Base-by-base conservation (phyloP, 2,329 filamentous ascomycete genomes). In the Shiraia sp. region DNA sequence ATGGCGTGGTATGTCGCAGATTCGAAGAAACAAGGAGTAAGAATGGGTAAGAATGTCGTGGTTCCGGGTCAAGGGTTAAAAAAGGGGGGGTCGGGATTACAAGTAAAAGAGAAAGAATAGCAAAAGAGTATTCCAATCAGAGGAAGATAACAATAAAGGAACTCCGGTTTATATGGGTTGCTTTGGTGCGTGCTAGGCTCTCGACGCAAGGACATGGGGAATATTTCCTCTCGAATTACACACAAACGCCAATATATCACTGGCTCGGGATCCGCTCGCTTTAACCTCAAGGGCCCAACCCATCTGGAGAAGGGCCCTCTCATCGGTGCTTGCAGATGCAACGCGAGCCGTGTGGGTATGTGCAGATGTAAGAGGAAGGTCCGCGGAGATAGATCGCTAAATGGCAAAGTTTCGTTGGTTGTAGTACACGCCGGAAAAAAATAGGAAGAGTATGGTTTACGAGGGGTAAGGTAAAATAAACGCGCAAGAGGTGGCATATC, bases 321-420 rank as follows among this genome's bases (percentile, higher is more conserved):
- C 70, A 61, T 72, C 67, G 69, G 70, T 72, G 59, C 68, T 69
- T 54, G 35, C 42, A 31, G 36, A 36, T 14, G 26, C 29, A 16
- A 15, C 17, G 14, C n/a, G n/a, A n/a, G n/a, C n/a, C n/a, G n/a
- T n/a, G n/a, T n/a, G n/a, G 32, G 49, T 51, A 58, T 42, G 49
- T 36, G 31, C 33, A 17, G 28, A 48, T 52, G 49, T 47, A 49
- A 53, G 10, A 31, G 28, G 27, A 32, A 17, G 45, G 59, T 61
- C 57, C 62, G 65, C 65, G 65, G 65, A 69, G 65, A 67, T 62
- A 49, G 59, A 60, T 66, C 57, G 63, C 63, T 68, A 55, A 58
- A 63, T 58, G 56, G 59, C 61, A 62, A 47, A 56, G 47, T 44
- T 51, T 36, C n/a, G n/a, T n/a, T n/a, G 47, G 51, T 65, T 61